Conservation (phyloP, 345 rosid species). For the Lepidium aucheri region DNA sequence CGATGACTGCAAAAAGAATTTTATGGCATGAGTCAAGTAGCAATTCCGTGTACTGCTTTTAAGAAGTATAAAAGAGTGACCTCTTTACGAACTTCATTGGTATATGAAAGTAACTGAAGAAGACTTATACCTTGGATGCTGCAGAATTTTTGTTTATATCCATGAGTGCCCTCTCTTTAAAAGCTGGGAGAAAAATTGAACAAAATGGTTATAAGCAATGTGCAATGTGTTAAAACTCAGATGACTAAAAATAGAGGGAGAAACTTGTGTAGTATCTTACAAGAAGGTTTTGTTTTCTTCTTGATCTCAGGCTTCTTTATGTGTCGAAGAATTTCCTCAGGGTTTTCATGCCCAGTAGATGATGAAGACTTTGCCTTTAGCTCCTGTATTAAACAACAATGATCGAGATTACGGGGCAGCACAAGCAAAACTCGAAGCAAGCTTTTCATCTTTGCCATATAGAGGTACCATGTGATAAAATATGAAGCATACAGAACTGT, state of each 20-base stretch:
- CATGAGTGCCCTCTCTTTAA: constrained; percentile 35
- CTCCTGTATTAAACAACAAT: constrained; percentile 43
- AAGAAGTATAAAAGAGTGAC: background rate
- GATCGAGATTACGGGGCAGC: background rate
- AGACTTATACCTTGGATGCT: constrained; percentile 51
- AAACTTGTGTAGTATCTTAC: constrained; percentile 36
- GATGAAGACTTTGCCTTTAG: constrained; percentile 38
- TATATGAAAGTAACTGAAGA: constrained; percentile 1
- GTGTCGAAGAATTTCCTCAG: constrained; percentile 55
- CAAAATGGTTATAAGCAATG: constrained; percentile 2
- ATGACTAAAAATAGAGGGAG: background rate
- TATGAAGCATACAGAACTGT: background rate
- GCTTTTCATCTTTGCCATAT: background rate
- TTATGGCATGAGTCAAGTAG: constrained; percentile 4
- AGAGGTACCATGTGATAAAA: background rate
- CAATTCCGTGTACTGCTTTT: background rate
- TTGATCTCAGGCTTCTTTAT: constrained; percentile 67
- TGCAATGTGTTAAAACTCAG: background rate
- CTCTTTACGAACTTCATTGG: background rate
- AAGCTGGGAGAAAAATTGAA: constrained; percentile 31
- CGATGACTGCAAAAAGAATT: constrained; percentile 68
- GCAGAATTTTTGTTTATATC: constrained; percentile 33
- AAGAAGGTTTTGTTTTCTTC: constrained; percentile 53
- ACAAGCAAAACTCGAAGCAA: background rate
- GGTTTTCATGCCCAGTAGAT: constrained; percentile 46